phyloP scores from a whole-genome alignment of 1,284 basidiomycete genomes.

The Leccinum angustisporum region DNA sequence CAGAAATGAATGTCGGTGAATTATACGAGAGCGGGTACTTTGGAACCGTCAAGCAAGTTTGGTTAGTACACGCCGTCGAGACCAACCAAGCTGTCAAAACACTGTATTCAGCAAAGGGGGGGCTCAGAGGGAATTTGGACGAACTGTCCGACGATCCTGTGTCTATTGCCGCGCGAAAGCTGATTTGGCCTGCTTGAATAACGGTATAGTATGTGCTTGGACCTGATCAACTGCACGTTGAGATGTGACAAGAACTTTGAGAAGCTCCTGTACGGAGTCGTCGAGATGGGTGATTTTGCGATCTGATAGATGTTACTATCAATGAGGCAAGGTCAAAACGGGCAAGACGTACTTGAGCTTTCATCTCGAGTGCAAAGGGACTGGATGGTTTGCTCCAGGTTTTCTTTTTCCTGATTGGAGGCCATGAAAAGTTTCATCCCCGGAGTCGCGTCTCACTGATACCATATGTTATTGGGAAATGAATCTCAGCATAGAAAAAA shows the following conservation, averaged over 20 bases:
- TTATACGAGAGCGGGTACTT: conserved; percentile 64
- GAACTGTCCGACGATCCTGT: conserved; percentile 60
- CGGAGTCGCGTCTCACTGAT: no score
- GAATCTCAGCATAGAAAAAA: no score
- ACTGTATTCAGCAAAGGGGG: conserved; percentile 1
- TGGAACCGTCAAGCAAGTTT: conserved; percentile 54
- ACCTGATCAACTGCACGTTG: neutral
- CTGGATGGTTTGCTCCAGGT: neutral
- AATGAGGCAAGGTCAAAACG: neutral
- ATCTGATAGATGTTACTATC: neutral
- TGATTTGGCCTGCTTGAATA: conserved; percentile 57
- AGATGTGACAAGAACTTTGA: neutral
- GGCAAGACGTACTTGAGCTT: neutral
- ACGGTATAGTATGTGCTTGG: conserved; percentile 65
- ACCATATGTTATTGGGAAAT: no score
- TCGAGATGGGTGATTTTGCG: neutral
- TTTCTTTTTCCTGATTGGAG: neutral
- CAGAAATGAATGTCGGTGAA: conserved; percentile 60
- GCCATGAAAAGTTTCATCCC: neutral
- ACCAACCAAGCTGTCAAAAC: conserved; percentile 56
- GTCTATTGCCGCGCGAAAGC: conserved; percentile 69
- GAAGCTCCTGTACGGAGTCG: neutral
- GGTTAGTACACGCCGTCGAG: conserved; percentile 59
- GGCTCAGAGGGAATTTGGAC: conserved; percentile 9
- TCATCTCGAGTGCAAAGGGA: neutral